These are phyloP conservation scores for Guadua angustifolia DNA, from an alignment of 176 grass and related monocot genomes.

Conservation along the genomic window DNA sequence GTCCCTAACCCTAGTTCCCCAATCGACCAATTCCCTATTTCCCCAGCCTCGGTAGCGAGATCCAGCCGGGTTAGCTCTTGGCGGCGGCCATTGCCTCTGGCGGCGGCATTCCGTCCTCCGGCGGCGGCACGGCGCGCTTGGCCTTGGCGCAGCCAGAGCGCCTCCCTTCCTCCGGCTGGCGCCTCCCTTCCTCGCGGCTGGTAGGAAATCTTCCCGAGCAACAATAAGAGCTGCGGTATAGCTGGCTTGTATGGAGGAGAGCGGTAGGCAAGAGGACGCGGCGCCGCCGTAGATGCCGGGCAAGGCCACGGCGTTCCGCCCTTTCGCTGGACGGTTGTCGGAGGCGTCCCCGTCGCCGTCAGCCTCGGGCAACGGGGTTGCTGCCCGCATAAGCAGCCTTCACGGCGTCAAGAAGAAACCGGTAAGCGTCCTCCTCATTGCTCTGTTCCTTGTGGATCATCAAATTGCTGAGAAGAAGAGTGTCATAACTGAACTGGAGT, in stretches of 20 bases:
- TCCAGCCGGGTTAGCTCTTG: no score
- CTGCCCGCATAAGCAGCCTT: constrained; percentile 48
- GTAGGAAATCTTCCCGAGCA: constrained; percentile 32
- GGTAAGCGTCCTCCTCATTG: constrained; percentile 50
- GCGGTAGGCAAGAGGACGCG: constrained; percentile 30
- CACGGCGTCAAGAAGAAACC: constrained; percentile 52
- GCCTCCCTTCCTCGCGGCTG: no score
- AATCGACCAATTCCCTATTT: no score
- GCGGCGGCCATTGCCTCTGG: no score
- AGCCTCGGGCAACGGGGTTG: constrained; percentile 42
- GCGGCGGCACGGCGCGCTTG: no score
- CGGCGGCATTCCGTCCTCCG: no score
- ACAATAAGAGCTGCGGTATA: constrained; percentile 8
- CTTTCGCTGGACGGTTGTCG: not conserved
- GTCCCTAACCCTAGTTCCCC: no score
- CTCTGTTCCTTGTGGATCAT: not conserved
- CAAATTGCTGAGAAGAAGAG: not conserved
- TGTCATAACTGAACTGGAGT: no score
- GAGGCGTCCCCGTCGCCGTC: constrained; percentile 22
- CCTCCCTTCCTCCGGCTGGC: no score
- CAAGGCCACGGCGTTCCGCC: constrained; percentile 49
- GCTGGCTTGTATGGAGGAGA: constrained; percentile 42
- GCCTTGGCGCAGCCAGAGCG: no score
- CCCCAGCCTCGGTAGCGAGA: no score
- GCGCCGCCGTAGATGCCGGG: constrained; percentile 53